phyloP scores from a whole-genome alignment of 306 rosid species.

The Castanopsis chinensis region DNA sequence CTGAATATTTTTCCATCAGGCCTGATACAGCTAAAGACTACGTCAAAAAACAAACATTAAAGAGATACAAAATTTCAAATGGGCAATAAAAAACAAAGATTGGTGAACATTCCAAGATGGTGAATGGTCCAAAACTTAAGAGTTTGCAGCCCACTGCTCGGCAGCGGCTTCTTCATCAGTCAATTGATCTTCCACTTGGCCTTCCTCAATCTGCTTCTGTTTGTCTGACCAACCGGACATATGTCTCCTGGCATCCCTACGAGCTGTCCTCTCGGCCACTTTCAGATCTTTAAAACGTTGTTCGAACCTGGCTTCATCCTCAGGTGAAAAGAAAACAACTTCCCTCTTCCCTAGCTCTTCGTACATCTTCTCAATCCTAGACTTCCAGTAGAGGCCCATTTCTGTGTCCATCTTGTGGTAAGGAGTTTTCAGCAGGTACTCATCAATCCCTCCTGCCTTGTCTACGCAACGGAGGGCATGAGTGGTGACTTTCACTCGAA shows the following conservation, averaged over 20 bases:
- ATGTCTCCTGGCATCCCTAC: constrained; percentile 56
- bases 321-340: constrained; percentile 63
- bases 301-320: constrained; percentile 69
- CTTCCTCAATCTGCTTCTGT: constrained; percentile 41
- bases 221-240: constrained; percentile 42
- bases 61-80: constrained; percentile 34
- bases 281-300: constrained; percentile 61
- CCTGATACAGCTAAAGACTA: constrained; percentile 11
- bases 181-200: constrained; percentile 27
- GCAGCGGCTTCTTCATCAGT: constrained; percentile 22
- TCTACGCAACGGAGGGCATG: constrained; percentile 91
- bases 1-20: background rate
- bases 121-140: constrained; percentile 12
- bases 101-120: constrained; percentile 11
- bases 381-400: constrained; percentile 84
- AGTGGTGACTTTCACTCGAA: constrained; percentile 84
- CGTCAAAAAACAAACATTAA: background rate
- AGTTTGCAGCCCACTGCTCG: constrained; percentile 42
- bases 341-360: constrained; percentile 72
- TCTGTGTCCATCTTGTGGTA: constrained; percentile 93
- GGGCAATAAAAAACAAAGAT: constrained; percentile 36
- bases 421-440: constrained; percentile 89
- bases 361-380: constrained; percentile 75
- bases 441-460: constrained; percentile 95
- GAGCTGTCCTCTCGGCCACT: constrained; percentile 58